These are phyloP conservation scores for Candida saitoana DNA, from an alignment of 805 yeast species.

Conservation along the genomic window DNA sequence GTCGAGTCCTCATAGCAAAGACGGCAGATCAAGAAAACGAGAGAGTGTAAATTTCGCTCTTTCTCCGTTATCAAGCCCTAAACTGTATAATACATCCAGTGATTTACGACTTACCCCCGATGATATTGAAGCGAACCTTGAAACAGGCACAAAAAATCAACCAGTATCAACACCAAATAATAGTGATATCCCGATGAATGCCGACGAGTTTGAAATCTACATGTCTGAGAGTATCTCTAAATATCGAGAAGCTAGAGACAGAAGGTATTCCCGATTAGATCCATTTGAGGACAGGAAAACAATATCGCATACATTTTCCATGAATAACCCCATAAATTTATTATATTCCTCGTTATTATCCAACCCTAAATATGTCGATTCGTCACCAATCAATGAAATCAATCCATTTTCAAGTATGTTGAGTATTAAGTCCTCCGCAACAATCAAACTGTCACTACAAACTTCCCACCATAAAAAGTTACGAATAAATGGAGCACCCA, in stretches of 20 bases:
- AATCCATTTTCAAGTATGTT: slow-evolving; percentile 15
- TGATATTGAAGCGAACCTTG: too few relatives aligned
- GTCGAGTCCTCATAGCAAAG: too few relatives aligned
- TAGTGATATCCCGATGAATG: slow-evolving; percentile 14
- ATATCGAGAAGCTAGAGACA: slow-evolving; percentile 26
- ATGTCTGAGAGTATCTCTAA: slow-evolving; percentile 29
- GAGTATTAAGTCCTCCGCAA: slow-evolving; percentile 32
- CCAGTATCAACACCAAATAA: too few relatives aligned
- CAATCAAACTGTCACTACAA: slow-evolving; percentile 32
- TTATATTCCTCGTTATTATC: slow-evolving; percentile 22
- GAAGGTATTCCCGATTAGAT: slow-evolving; percentile 11
- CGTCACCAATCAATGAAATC: slow-evolving; percentile 3
- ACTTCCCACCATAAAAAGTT: slow-evolving; percentile 40
- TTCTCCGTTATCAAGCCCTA: too few relatives aligned
- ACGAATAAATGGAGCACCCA: slow-evolving; percentile 37
- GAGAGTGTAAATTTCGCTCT: too few relatives aligned
- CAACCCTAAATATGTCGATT: slow-evolving; percentile 11
- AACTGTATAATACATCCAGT: too few relatives aligned
- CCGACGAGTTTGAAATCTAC: slow-evolving; percentile 30
- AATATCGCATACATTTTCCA: background rate
- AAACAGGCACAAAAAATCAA: too few relatives aligned
- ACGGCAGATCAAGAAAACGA: too few relatives aligned
- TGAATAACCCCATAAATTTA: slow-evolving; percentile 22
- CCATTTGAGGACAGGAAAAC: slow-evolving; percentile 8
- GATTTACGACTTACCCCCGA: too few relatives aligned